Percentiles rank a stretch among this genome's conserved stretches.
These are phyloP conservation scores for Mycotypha africana DNA, from an alignment of 371 early-diverging fungal species.

Conservation along the genomic window DNA sequence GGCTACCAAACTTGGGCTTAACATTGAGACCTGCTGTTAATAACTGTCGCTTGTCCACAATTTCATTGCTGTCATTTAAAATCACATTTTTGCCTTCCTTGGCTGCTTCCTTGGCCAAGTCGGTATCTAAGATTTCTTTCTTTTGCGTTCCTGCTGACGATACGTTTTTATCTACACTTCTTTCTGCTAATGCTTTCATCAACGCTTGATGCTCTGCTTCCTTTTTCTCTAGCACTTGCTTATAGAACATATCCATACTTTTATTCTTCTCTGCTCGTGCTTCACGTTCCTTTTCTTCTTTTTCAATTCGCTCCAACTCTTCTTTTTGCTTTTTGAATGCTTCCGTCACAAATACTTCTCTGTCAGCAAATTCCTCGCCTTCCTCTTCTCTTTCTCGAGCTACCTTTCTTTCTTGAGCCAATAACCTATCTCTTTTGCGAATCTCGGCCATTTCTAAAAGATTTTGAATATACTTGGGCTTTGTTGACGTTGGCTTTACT, in stretches of 20 bases:
- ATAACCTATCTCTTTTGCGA: slow-evolving; percentile 78
- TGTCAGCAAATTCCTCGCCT: slow-evolving; percentile 52
- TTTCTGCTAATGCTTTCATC: slow-evolving; percentile 25
- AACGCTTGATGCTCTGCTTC: slow-evolving; percentile 32
- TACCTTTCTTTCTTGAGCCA: slow-evolving; percentile 75
- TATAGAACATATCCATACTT: slow-evolving; percentile 40
- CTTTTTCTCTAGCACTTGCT: slow-evolving; percentile 34
- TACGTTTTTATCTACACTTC: not conserved
- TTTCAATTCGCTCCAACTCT: slow-evolving; percentile 72
- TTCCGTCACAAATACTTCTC: slow-evolving; percentile 85
- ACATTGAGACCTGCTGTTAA: slow-evolving; percentile 78
- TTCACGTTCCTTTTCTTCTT: slow-evolving; percentile 71
- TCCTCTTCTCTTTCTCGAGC: slow-evolving; percentile 66
- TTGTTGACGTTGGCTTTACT: slow-evolving; percentile 17
- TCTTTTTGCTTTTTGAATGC: slow-evolving; percentile 80
- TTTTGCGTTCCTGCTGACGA: not conserved
- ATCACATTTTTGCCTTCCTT: slow-evolving; percentile 46
- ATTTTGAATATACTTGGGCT: slow-evolving; percentile 79
- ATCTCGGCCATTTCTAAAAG: slow-evolving; percentile 72
- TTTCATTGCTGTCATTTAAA: slow-evolving; percentile 69
- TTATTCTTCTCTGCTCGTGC: slow-evolving; percentile 29
- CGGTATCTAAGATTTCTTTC: slow-evolving; percentile 12
- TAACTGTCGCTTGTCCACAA: slow-evolving; percentile 78
- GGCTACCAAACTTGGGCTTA: slow-evolving; percentile 35
- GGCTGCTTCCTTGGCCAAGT: slow-evolving; percentile 37